These are phyloP conservation scores for Sisymbrium altissimum DNA, from an alignment of 345 rosid genomes.

Conservation along the genomic window DNA sequence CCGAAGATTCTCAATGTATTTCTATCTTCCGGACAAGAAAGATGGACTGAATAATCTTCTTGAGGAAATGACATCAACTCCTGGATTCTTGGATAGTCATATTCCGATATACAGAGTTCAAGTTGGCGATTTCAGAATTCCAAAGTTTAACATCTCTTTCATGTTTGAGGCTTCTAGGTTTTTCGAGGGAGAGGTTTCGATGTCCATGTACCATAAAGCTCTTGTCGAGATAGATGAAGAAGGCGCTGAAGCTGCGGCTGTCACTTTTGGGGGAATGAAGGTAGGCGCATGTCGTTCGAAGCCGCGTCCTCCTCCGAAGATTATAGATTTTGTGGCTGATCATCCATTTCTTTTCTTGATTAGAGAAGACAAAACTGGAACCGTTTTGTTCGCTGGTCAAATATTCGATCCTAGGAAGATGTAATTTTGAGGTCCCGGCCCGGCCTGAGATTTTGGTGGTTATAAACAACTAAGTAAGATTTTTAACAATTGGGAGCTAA, in stretches of 20 bases:
- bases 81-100: conserved; percentile 11
- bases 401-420: not conserved
- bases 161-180: not conserved
- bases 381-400: conserved; percentile 18
- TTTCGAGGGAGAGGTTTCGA: not conserved
- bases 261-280: not conserved
- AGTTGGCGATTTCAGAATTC: not conserved
- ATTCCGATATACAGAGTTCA: not conserved
- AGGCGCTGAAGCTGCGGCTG: conserved; percentile 20
- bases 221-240: not conserved
- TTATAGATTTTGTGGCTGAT: conserved; percentile 19
- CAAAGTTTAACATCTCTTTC: conserved; percentile 8
- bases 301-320: not conserved
- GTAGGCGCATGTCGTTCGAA: not conserved
- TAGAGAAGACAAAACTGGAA: conserved; percentile 7
- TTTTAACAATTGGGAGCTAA: too few species aligned
- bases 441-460: too few species aligned
- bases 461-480: too few species aligned
- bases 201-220: not conserved
- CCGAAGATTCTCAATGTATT: not conserved
- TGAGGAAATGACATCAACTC: not conserved
- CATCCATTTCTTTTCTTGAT: conserved; percentile 23
- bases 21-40: conserved; percentile 1
- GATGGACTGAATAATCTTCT: not conserved
- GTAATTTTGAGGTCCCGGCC: too few species aligned